Percentiles rank a stretch among this genome's conserved stretches.
phyloP scores from a whole-genome alignment of 495 filamentous ascomycete species.

The Stereocaulon alpinum region DNA sequence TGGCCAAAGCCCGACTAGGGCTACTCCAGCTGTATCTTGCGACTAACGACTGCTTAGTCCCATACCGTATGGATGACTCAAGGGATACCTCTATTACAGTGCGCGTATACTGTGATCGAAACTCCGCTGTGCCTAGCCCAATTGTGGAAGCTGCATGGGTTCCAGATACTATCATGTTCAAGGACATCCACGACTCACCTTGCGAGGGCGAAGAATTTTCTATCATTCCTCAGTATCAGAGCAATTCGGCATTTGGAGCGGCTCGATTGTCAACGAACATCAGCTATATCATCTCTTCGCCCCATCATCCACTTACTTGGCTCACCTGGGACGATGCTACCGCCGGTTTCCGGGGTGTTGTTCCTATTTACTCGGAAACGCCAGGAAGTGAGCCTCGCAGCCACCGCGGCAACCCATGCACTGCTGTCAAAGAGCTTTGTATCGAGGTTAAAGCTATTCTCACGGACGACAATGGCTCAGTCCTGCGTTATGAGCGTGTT shows the following conservation, averaged over 20 bases:
- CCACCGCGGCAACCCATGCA: background rate
- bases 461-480: conserved; percentile 1
- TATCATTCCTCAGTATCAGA: conserved; percentile 16
- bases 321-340: conserved; percentile 16
- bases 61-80: background rate
- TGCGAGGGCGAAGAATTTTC: conserved; percentile 15
- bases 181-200: conserved; percentile 4
- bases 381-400: background rate
- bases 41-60: conserved; percentile 8
- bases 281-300: conserved; percentile 11
- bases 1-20: background rate
- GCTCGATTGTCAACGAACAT: background rate
- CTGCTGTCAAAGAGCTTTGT: background rate
- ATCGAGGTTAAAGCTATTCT: conserved; percentile 15
- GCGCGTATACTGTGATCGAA: background rate
- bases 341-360: conserved; percentile 17
- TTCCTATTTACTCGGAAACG: conserved; percentile 14
- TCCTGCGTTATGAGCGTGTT: conserved; percentile 11
- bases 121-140: background rate
- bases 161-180: conserved; percentile 14
- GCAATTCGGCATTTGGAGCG: conserved; percentile 10
- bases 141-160: conserved; percentile 15
- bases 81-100: conserved; percentile 10
- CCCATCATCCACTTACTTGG: conserved; percentile 16
- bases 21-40: conserved; percentile 17